These are phyloP conservation scores for Stipa capillata DNA, from an alignment of 176 grass and related monocot genomes.

Conservation along the genomic window DNA sequence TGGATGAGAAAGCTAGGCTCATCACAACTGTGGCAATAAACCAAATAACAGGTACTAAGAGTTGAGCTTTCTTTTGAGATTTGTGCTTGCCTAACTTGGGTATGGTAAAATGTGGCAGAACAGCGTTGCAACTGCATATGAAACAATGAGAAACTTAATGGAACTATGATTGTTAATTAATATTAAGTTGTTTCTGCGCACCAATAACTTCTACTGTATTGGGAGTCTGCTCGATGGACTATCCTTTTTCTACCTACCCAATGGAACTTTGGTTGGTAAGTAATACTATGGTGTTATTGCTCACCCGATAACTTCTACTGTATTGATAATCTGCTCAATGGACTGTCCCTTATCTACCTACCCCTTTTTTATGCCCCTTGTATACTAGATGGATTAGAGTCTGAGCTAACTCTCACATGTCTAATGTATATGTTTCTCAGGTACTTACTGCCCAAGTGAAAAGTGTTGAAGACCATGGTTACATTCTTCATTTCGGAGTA, in stretches of 20 bases:
- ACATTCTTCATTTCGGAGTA: slow-evolving; percentile 93
- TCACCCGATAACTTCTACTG: background rate
- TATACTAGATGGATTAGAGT: slow-evolving; percentile 2
- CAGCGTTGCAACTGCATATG: background rate
- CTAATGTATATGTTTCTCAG: slow-evolving; percentile 36
- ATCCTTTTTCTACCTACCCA: background rate
- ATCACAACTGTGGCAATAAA: background rate
- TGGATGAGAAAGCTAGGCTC: background rate
- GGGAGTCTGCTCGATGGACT: background rate
- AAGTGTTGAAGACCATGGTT: slow-evolving; percentile 94
- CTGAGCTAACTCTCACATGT: background rate
- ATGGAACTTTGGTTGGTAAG: background rate
- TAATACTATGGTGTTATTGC: background rate
- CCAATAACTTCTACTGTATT: background rate
- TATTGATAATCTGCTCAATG: background rate
- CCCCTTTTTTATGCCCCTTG: background rate
- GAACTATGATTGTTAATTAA: background rate
- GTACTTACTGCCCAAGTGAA: slow-evolving; percentile 84
- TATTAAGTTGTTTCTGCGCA: background rate
- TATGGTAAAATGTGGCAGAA: background rate
- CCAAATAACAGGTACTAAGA: background rate
- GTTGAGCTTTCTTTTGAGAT: background rate
- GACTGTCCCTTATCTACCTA: background rate
- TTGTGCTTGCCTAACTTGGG: background rate
- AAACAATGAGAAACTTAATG: background rate